Evolutionary conservation across 108 stramenopile genomes (phyloP), one percentile per base, ranked within the genome.

Genomic region (Epithemia pelagica): DNA sequence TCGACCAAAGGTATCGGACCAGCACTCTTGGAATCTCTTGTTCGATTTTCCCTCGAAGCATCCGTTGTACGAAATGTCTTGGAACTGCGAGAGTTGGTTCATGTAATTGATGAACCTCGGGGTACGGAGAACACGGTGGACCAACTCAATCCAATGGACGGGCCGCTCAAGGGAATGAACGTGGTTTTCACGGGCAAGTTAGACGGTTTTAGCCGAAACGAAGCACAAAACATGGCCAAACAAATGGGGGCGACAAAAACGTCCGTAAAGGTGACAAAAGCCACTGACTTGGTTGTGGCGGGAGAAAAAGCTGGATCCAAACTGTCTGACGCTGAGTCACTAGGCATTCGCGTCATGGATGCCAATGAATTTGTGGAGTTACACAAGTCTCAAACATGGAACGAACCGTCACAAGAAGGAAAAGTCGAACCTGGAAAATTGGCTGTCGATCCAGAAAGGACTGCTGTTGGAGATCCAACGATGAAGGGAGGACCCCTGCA

Each of bases 171-270:
- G 63, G 88, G 83, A 1, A 69, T 82, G 71, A 72, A 78, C 0
- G 79, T 93, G 7, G 91, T 93, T 21, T 89, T 93, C 58, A 93
- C 91, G 8, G 91, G 91, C 61, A 66, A 82, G 8, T 52, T 93
- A 30, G 81, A 84, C 18, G 68, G 59, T 54, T 74, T 85, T 70
- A 70, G 85, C 21, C 63, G 91, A 62, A 62, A 54, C 3, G 66
- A 68, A 30, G 87, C 87, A 32, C 78, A 90, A 37, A 64, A 72
- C 27, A 19, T 67, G 53, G 91, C 84, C 22, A 86, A 72, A 65
- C 51, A 52, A 27, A 66, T 85, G 31, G 91, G 91, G 32, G 91
- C 88, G 8, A 86, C 81, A 52, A 55, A 80, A 0, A 88, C 88
- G 30, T 85, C 91, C 3, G 77, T 75, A 0, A 82, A 80, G 27